A percentile compares a stretch with the other conserved stretches of the same genome.
These are phyloP conservation scores for Yamadazyma insecticola DNA, from an alignment of 805 yeast genomes.

Conservation along the genomic window DNA sequence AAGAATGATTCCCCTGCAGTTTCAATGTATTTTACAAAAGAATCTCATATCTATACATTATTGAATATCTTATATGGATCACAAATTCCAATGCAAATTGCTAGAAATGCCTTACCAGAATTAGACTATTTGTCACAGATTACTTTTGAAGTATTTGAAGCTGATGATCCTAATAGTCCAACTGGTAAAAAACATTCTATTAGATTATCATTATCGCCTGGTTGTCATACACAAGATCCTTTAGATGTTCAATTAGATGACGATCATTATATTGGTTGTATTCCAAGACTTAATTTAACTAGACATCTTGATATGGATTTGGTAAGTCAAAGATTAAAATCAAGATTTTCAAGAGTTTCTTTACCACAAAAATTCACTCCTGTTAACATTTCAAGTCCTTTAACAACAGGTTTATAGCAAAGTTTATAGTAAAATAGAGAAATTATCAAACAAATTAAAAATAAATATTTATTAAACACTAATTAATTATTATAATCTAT, in stretches of 20 bases:
- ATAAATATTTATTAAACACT: slow-evolving; percentile 2
- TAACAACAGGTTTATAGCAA: slow-evolving; percentile 20
- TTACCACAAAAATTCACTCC: slow-evolving; percentile 91
- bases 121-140: slow-evolving; percentile 93
- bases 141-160: slow-evolving; percentile 87
- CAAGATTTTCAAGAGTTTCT: slow-evolving; percentile 79
- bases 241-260: slow-evolving; percentile 94
- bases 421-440: neutral
- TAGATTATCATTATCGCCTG: slow-evolving; percentile 90
- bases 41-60: slow-evolving; percentile 91
- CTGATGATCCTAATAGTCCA: slow-evolving; percentile 53
- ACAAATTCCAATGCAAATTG: slow-evolving; percentile 90
- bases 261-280: slow-evolving; percentile 94
- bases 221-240: slow-evolving; percentile 98
- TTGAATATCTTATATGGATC: slow-evolving; percentile 88
- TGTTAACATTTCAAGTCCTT: slow-evolving; percentile 76
- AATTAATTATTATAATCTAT: neutral
- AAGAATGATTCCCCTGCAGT: slow-evolving; percentile 77
- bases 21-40: slow-evolving; percentile 91
- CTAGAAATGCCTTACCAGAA: slow-evolving; percentile 93
- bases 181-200: slow-evolving; percentile 83
- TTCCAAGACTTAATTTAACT: slow-evolving; percentile 84
- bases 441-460: neutral
- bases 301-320: slow-evolving; percentile 90
- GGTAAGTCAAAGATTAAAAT: slow-evolving; percentile 73